phyloP scores from a whole-genome alignment of 2,329 filamentous ascomycete species.

The Alternaria sp. region DNA sequence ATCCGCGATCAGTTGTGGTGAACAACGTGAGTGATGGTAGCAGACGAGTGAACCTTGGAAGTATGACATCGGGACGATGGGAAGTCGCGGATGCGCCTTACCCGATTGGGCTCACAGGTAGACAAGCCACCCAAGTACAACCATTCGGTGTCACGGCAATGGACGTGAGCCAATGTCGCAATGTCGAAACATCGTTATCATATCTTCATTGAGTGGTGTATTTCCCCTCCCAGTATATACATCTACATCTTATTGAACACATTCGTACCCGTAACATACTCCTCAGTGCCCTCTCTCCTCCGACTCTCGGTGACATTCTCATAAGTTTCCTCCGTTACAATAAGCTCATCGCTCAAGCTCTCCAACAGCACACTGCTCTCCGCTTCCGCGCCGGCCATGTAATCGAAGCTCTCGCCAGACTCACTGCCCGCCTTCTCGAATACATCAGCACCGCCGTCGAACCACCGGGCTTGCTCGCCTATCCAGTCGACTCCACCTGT shows the following conservation, averaged over 20 bases:
- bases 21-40: background rate
- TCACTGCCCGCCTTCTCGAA: conserved; percentile 39
- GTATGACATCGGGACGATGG: background rate
- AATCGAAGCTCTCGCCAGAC: conserved; percentile 52
- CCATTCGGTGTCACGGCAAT: background rate
- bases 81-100: background rate
- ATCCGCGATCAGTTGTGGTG: background rate
- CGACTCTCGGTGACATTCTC: conserved; percentile 18
- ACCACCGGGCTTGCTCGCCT: conserved; percentile 47
- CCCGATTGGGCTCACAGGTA: background rate
- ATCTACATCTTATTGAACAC: conserved; percentile 43
- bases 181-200: background rate
- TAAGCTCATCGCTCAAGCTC: conserved; percentile 16
- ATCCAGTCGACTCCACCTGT: conserved; percentile 48
- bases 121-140: background rate
- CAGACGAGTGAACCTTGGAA: background rate
- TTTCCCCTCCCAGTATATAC: background rate
- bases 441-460: conserved; percentile 41
- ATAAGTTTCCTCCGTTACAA: conserved; percentile 10
- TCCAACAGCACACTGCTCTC: conserved; percentile 46
- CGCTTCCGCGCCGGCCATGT: conserved; percentile 54
- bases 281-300: conserved; percentile 24
- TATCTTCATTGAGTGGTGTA: background rate
- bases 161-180: background rate
- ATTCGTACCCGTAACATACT: conserved; percentile 23